Conservation (phyloP, 1,284 basidiomycete genomes). For the Vanrija pseudolonga region DNA sequence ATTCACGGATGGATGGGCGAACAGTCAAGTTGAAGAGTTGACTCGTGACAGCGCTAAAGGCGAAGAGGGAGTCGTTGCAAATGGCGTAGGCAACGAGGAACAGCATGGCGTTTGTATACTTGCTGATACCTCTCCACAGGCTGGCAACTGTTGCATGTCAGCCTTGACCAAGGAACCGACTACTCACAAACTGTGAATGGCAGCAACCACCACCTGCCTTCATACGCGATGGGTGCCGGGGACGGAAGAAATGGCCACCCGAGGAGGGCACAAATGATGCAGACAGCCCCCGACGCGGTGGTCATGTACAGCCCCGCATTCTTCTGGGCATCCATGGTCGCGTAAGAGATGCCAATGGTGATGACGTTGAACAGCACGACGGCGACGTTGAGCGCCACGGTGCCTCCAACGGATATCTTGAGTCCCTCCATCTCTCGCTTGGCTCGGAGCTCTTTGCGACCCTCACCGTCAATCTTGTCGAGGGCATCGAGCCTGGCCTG, state of each 20-base stretch:
- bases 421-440: slow-evolving; percentile 6
- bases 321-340: background rate
- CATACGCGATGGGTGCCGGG: background rate
- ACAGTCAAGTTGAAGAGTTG: slow-evolving; percentile 3
- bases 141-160: background rate
- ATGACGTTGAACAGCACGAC: slow-evolving; percentile 5
- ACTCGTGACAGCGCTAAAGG: slow-evolving; percentile 2
- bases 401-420: slow-evolving; percentile 2
- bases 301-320: slow-evolving; percentile 11
- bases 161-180: background rate
- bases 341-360: slow-evolving; percentile 7
- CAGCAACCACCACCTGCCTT: slow-evolving; percentile 1
- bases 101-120: slow-evolving; percentile 8
- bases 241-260: slow-evolving; percentile 5
- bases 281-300: slow-evolving; percentile 1
- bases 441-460: background rate
- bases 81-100: slow-evolving; percentile 6
- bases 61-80: slow-evolving; percentile 8
- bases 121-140: slow-evolving; percentile 3
- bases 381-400: background rate
- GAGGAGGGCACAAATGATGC: slow-evolving; percentile 1
- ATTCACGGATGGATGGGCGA: slow-evolving; percentile 2
- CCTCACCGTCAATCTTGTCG: background rate
- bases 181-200: slow-evolving; percentile 1
- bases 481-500: background rate